These are phyloP conservation scores for Trichoderma erinaceum DNA, from an alignment of 495 filamentous ascomycete genomes.

Conservation along the genomic window DNA sequence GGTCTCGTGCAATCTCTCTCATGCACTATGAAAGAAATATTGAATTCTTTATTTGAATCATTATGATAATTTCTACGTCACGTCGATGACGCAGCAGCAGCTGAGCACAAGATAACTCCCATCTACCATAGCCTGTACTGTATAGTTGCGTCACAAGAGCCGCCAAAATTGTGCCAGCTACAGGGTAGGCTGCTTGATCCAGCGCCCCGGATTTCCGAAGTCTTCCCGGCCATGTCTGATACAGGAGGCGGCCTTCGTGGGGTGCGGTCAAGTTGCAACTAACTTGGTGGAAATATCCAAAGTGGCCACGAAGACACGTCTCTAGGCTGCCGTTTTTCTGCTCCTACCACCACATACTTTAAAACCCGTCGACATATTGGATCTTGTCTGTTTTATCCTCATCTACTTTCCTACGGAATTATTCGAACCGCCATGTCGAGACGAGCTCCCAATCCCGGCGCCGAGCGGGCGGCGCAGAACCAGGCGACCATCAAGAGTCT, in stretches of 20 bases:
- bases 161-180: neutral
- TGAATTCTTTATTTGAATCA: too few species aligned
- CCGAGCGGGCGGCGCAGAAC: slow-evolving; percentile 83
- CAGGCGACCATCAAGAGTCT: slow-evolving; percentile 84
- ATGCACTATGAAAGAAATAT: too few species aligned
- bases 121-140: neutral
- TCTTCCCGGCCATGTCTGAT: slow-evolving; percentile 2
- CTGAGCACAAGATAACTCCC: too few species aligned
- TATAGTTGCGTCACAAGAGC: neutral
- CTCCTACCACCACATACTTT: neutral
- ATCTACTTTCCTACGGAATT: neutral
- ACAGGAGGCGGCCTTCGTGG: slow-evolving; percentile 12
- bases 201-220: neutral
- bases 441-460: slow-evolving; percentile 66
- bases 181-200: neutral
- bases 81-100: too few species aligned
- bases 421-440: slow-evolving; percentile 67
- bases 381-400: neutral
- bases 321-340: slow-evolving; percentile 2
- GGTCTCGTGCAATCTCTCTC: too few species aligned
- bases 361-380: neutral
- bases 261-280: slow-evolving; percentile 12
- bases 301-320: neutral
- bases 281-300: neutral
- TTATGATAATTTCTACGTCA: too few species aligned